Evolutionary conservation across 164 flowering plant species (phyloP), one percentile per base, ranked within the genome.

Genomic region (Buxus sempervirens): DNA sequence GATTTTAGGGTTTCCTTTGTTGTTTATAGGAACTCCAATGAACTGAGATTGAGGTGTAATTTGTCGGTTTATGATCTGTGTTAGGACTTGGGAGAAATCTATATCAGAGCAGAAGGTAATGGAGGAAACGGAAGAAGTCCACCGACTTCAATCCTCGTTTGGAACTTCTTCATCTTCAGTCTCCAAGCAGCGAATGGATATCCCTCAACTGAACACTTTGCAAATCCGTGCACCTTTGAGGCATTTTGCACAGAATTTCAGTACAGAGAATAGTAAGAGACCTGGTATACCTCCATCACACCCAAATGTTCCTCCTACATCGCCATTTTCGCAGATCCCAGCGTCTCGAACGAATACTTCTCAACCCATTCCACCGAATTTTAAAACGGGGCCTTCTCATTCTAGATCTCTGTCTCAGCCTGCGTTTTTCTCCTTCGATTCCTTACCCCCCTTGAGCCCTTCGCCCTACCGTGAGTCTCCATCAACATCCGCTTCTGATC

Each of bases 351-450:
- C 73, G 7, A 51, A 23, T 22, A 60, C 70, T n/a, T 78, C 75
- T 63, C 91, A 75, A 67, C 51, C 68, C 64, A 85, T 84, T 69
- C 72, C 79, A 10, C 88, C 80, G 74, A 80, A 72, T 72, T 81
- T 76, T 48, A 71, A 74, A 54, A 77, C 76, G 14, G 82, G 79
- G 9, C 82, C 90, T 14, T 65, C 84, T 21, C 97, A 92, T 75
- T 82, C 91, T n/a, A 77, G 98, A 74, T 95, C 99, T 15, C 71
- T 89, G 10, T 92, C 99, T 0, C 98, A 95, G 75, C 97, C 97
- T 0, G 66, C 88, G 18, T 82, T 85, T 69, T 90, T 92, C 72
- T 80, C 88, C 1, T 71, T 89, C 25, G 98, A 95, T 75, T 84
- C 88, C 0, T 73, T 95, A 78, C 97, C 99, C 21, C 99, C 97